Evolutionary conservation across 1,139 yeast genomes (phyloP).

Genomic region (Suzukiozyma palmioleophila): DNA sequence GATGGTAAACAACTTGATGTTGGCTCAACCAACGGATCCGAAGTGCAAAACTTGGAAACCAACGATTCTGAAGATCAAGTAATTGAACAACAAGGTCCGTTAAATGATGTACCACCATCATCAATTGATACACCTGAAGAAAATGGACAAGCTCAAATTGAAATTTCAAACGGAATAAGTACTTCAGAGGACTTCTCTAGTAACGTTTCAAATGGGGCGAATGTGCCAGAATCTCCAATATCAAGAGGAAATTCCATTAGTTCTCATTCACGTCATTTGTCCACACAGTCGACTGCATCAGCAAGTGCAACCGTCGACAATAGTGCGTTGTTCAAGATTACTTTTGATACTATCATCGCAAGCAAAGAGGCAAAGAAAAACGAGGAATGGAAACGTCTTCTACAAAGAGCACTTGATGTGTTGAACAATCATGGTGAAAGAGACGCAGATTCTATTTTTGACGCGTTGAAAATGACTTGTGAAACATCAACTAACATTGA

Average conservation of each 20-base stretch:
- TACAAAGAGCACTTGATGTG: conserved; percentile 36
- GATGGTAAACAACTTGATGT: no score
- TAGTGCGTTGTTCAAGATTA: conserved; percentile 33
- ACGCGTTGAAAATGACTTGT: conserved; percentile 39
- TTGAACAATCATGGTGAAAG: conserved; percentile 24
- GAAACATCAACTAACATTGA: conserved; percentile 26
- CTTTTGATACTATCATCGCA: conserved; percentile 31
- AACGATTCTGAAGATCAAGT: no score
- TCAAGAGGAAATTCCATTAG: conserved; percentile 2
- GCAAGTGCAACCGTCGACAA: conserved; percentile 32
- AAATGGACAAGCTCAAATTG: no score
- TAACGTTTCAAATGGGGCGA: conserved; percentile 1
- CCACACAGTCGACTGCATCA: conserved; percentile 20
- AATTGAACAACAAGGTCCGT: no score
- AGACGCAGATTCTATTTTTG: conserved; percentile 35
- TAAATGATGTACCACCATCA: no score
- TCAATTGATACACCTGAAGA: no score
- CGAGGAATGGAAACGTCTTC: conserved; percentile 24
- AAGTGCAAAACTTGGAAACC: no score
- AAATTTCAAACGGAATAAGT: not conserved
- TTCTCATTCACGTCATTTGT: conserved; percentile 14
- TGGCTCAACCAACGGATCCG: no score
- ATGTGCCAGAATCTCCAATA: conserved; percentile 1
- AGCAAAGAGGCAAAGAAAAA: conserved; percentile 42
- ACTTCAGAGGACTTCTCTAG: not conserved